Evolutionary conservation across 1,284 basidiomycete species (phyloP), one percentile per base, ranked within the genome.

Genomic region (Lentinula novae-zelandiae): DNA sequence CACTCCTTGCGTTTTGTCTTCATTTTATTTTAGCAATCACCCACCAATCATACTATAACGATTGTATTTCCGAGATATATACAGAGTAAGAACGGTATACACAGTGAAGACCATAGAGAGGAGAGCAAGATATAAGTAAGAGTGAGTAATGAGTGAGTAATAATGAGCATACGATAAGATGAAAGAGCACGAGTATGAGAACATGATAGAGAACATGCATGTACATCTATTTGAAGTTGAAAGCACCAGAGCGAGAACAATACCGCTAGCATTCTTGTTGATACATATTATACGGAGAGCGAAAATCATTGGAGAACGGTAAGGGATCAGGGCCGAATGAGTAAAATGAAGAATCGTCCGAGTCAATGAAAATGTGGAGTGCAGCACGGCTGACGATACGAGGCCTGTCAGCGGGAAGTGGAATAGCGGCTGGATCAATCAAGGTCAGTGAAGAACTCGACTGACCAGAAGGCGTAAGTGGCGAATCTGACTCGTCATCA

Each of bases 401-500:
- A 67, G 79, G 78, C 69, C 78, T 78, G 69, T 83, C 82, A 57
- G 74, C 71, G 55, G 83, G 79, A 60, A 82, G 76, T 22, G 82
- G 76, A 38, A 81, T 71, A 57, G 79, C 77, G 63, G 81, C 76
- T 49, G 81, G 75, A 68, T 84, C 80, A 44, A 76, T 70, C 60
- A 81, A 74, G 65, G 73, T 71, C 65, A 79, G 72, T 55, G 76
- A 80, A 50, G 74, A 72, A 62, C 73, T 78, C 39, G 81, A 84
- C 64, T 75, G 75, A 54, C 83, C 68, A 22, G 86, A 86, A 51
- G 84, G 86, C n/a, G 87, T 86, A 12, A 81, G 81, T 20, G 79
- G 81, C 12, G 82, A 75, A 64, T 92, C 89, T 17, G 88, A 89
- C 76, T 91, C 90, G 75, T 92, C 89, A 73, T 91, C 89, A 51